These are phyloP conservation scores for Alloteropsis semialata DNA, from an alignment of 176 grass and related monocot genomes.

Conservation along the genomic window DNA sequence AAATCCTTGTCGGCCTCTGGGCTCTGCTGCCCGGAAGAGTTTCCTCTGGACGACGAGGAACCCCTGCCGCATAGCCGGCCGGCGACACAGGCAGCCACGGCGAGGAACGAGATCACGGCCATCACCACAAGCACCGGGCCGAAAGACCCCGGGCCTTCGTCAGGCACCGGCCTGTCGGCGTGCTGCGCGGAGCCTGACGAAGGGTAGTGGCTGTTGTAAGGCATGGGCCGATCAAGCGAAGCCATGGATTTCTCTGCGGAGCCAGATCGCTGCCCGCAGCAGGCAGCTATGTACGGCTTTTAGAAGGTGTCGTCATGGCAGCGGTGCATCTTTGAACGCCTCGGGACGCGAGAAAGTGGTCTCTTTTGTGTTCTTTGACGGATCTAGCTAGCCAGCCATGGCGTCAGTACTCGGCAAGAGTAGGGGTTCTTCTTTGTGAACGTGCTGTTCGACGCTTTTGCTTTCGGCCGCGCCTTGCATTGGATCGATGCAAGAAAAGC, in stretches of 20 bases:
- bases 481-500: background rate
- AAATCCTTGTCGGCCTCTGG: conserved; percentile 50
- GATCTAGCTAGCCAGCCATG: background rate
- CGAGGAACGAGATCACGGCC: conserved; percentile 48
- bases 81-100: conserved; percentile 39
- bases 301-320: background rate
- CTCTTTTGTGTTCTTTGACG: background rate
- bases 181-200: conserved; percentile 9
- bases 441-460: background rate
- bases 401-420: background rate
- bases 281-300: background rate
- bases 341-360: conserved; percentile 53
- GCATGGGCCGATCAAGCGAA: conserved; percentile 26
- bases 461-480: conserved; percentile 5
- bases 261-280: background rate
- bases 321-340: conserved; percentile 53
- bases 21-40: background rate
- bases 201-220: conserved; percentile 31
- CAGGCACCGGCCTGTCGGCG: background rate
- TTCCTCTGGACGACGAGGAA: background rate
- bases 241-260: conserved; percentile 19
- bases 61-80: conserved; percentile 46
- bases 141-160: conserved; percentile 38
- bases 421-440: background rate
- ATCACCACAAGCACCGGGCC: conserved; percentile 54